Base-by-base conservation (phyloP, 106 monocot genomes). In the Vanilla planifolia region DNA sequence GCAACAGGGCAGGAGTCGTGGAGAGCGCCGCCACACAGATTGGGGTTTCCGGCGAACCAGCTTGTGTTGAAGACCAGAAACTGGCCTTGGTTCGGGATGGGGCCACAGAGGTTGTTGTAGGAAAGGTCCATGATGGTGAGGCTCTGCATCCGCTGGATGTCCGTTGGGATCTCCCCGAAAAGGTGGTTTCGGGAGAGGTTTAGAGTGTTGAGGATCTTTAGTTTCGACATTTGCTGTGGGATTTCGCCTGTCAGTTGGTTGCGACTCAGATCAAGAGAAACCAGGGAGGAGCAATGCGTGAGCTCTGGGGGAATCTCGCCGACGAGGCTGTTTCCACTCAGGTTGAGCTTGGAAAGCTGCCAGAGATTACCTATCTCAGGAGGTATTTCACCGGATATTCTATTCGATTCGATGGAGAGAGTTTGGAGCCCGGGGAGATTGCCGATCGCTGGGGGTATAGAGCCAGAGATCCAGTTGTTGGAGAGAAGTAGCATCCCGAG, bases 21-120 rank as follows among this genome's bases (percentile, higher is more conserved):
- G 14, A 85, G 62, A 1, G 64, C 65, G 0, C 20, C 75, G 30
- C 75, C 83, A 71, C 90, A 95, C 30, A 95, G 80, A 22, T 63
- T 27, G 29, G 90, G 86, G 64, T 95, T 95, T 5, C 83, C 89
- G 7, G 35, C 72, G 63, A 86, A 95, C 26, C 83, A 77, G 63
- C 83, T 86, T 45, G 37, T 73, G 48, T 95, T 86, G 73, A 90
- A 95, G 41, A 89, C 85, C 47, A 80, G 72, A 47, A 85, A 94
- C 69, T 89, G 93, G 19, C 89, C 93, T 39, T 79, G 69, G 13
- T 22, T 15, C 1, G 89, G 85, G 58, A 94, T 75, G 5, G 36
- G 40, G 7, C 93, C 93, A 5, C 62, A 75, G 32, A 94, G 61
- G 40, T 71, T 61, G 64, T 94, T 94, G 71, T 62, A 86, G n/a